Conservation (phyloP, 176 grass and related monocot species). For the Musa beccarii region DNA sequence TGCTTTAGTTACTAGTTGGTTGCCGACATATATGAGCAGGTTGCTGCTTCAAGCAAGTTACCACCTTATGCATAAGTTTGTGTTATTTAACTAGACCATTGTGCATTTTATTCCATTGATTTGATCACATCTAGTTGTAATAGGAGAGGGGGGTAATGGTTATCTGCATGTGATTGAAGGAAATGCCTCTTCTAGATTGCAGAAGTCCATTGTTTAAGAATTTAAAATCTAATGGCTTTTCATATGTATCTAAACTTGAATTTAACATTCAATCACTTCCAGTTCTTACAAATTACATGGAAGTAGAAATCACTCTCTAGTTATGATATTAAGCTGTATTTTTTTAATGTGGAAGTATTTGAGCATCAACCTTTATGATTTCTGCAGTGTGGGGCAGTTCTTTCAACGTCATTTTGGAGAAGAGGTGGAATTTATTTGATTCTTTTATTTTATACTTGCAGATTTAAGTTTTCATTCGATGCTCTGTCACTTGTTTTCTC, state of each 20-base stretch:
- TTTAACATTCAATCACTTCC: neutral
- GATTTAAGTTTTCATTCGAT: neutral
- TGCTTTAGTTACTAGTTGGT: neutral
- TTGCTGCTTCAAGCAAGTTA: neutral
- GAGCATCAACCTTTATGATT: constrained; percentile 6
- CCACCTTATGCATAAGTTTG: neutral
- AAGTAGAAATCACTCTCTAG: neutral
- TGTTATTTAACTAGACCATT: neutral
- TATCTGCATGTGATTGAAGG: neutral
- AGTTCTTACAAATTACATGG: neutral
- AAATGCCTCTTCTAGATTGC: neutral
- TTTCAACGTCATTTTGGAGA: constrained; percentile 89
- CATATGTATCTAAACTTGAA: neutral
- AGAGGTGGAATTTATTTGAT: constrained; percentile 38
- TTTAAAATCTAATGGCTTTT: neutral
- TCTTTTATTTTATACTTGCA: neutral
- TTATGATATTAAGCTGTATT: neutral
- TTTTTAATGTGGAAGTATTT: constrained; percentile 22
- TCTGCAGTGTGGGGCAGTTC: constrained; percentile 81
- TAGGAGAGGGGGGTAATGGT: too few species aligned
- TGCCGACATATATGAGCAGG: neutral
- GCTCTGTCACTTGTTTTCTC: neutral
- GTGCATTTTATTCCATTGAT: neutral
- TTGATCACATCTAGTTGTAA: neutral
- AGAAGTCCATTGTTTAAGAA: constrained; percentile 3